Base-by-base conservation (phyloP, 1,284 basidiomycete species). In the Sporisorium reilianum region DNA sequence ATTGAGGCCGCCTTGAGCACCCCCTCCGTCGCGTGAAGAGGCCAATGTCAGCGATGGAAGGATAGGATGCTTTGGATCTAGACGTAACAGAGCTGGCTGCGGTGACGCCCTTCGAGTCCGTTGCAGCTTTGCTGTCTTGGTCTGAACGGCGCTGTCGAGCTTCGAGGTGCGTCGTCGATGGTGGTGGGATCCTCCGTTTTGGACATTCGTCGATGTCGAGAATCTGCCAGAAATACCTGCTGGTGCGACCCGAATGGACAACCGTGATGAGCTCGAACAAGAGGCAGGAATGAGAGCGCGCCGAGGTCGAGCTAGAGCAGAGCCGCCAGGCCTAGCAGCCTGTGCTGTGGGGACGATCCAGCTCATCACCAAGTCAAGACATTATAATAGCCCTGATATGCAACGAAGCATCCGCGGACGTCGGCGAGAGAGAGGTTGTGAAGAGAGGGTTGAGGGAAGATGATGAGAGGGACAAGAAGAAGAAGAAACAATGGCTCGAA, bases 21-120 rank as follows among this genome's bases (percentile, higher is more conserved):
- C 11, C 5, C 16, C 41, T 6, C 25, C 18, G 4, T 42, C 5
- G 11, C 2, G 7, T 20, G 30, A 22, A 12, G 30, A 12, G 14
- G 53, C 2, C 2, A 53, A 50, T 3, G 62, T 36, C 16, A 70
- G 49, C 6, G 57, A 53, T 22, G 67, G 57, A 0, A 70, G 12
- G 40, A 70, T 18, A 9, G 67, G 50, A 3, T 30, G 49, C 4
- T n/a, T n/a, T 3, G 67, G 57, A 14, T 61, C 62, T 2, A 70
- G 25, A 5, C 67, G 67, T 12, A 70, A 22, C 25, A 70, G 34
- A 48, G 56, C 23, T 9, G 32, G 36, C 28, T 60, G 57, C 18
- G 3, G 18, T 16, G 9, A 18, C 11, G n/a, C 18, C 22, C 6
- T 41, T 20, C 4, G 41, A 8, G 23, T 10, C 18, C 9, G 18